Conservation (phyloP, 768 basidiomycete species). For the Podaxis sp. region DNA sequence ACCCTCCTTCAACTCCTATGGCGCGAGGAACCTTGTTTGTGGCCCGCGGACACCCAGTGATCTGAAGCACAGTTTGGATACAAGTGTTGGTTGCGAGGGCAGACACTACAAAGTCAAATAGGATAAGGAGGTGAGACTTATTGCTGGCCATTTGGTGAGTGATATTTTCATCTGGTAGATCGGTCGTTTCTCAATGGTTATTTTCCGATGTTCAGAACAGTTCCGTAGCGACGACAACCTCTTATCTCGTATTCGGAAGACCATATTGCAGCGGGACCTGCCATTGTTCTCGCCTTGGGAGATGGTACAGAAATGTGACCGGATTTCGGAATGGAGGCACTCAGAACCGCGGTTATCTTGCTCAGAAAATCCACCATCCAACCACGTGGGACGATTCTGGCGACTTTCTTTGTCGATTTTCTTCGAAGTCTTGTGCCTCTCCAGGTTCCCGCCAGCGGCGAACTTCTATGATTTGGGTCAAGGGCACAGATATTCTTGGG, state of each 20-base stretch:
- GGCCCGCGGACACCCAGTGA: not conserved
- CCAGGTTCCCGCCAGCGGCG: not conserved
- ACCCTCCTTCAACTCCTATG: not conserved
- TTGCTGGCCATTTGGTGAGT: not conserved
- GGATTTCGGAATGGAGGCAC: not conserved
- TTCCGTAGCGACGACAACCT: not conserved
- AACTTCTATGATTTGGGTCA: slow-evolving; percentile 20
- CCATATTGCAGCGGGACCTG: not conserved
- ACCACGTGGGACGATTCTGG: not conserved
- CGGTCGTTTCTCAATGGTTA: not conserved
- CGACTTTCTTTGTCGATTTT: slow-evolving; percentile 7
- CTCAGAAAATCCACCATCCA: not conserved
- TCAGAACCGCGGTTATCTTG: not conserved
- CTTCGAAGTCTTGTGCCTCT: not conserved
- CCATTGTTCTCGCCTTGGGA: not conserved
- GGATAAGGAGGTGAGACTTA: not conserved
- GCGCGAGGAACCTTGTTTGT: not conserved
- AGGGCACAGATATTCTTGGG: slow-evolving; percentile 1
- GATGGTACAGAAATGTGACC: not conserved
- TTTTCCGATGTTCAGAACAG: not conserved
- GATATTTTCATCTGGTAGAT: not conserved
- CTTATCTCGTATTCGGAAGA: not conserved
- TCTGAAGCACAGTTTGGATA: not conserved
- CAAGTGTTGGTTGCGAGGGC: not conserved
- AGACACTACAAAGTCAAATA: not conserved